Evolutionary conservation across 176 grass and related monocot species (phyloP).

Genomic region (Carex cristatella): DNA sequence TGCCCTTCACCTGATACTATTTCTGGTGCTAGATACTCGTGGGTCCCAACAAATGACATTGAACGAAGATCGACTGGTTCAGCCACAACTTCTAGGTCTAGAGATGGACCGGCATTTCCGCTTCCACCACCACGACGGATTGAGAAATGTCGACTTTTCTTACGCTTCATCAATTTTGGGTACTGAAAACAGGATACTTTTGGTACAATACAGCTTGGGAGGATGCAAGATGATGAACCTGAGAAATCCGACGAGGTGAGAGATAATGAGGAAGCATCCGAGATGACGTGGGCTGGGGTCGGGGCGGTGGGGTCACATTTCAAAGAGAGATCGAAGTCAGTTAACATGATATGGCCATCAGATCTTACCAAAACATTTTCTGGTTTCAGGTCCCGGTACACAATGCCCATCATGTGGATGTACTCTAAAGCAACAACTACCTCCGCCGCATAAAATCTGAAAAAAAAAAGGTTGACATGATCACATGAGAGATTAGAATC

Average conservation of each 20-base stretch:
- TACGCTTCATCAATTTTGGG: slow-evolving; percentile 28
- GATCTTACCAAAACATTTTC: slow-evolving; percentile 90
- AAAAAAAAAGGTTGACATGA: background rate
- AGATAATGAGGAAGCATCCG: slow-evolving; percentile 41
- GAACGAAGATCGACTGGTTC: slow-evolving; percentile 87
- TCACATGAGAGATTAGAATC: background rate
- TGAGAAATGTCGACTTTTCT: slow-evolving; percentile 20
- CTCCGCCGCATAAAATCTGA: slow-evolving; percentile 94
- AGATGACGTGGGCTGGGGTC: slow-evolving; percentile 80
- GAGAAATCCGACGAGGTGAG: background rate
- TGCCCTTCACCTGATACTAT: slow-evolving; percentile 93
- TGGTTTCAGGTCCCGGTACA: slow-evolving; percentile 95
- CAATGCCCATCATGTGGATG: slow-evolving; percentile 96
- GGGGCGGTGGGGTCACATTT: slow-evolving; percentile 69
- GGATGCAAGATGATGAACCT: slow-evolving; percentile 44
- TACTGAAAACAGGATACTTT: slow-evolving; percentile 76
- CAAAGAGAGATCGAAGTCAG: slow-evolving; percentile 97
- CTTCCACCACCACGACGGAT: background rate
- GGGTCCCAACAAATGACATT: slow-evolving; percentile 95
- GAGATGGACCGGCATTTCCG: slow-evolving; percentile 1
- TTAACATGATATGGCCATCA: slow-evolving; percentile 99
- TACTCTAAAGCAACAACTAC: slow-evolving; percentile 89
- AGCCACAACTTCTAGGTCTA: slow-evolving; percentile 67
- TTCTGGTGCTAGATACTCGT: slow-evolving; percentile 93
- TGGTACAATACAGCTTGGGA: slow-evolving; percentile 80